phyloP scores from a whole-genome alignment of 352 stramenopile species.

The Phytophthora megakarya region DNA sequence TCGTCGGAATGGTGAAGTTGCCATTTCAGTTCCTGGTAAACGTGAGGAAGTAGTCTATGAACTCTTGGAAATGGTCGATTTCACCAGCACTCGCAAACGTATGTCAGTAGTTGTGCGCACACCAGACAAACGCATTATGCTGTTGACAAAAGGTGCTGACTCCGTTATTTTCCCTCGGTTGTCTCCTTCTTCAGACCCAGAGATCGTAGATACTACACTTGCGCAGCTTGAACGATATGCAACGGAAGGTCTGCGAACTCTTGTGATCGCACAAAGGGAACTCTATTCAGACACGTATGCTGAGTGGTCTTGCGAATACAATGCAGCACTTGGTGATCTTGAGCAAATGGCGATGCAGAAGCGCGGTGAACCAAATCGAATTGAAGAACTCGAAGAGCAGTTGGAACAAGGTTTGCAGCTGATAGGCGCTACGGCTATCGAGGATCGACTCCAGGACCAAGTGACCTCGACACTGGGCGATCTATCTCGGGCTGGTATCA shows the following conservation, averaged over 20 bases:
- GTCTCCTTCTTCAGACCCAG: constrained; percentile 12
- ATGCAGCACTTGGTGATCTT: constrained; percentile 71
- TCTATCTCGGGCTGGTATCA: constrained; percentile 73
- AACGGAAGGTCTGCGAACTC: constrained; percentile 84
- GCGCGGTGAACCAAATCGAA: constrained; percentile 61
- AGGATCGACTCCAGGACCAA: constrained; percentile 81
- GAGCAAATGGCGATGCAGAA: constrained; percentile 68
- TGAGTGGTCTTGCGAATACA: constrained; percentile 80
- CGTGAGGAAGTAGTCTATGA: constrained; percentile 67
- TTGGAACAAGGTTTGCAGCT: constrained; percentile 76
- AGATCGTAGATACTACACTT: constrained; percentile 65
- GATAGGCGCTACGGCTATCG: constrained; percentile 80
- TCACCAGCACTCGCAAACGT: constrained; percentile 97
- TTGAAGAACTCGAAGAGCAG: constrained; percentile 85
- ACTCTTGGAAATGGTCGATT: constrained; percentile 97
- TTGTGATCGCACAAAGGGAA: constrained; percentile 88
- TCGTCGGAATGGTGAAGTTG: constrained; percentile 65
- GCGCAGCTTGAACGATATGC: constrained; percentile 86
- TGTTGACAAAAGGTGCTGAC: constrained; percentile 88
- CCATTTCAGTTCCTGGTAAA: constrained; percentile 48
- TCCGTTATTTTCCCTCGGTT: constrained; percentile 80
- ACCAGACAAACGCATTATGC: constrained; percentile 60
- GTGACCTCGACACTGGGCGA: constrained; percentile 80
- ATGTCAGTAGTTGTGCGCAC: constrained; percentile 97
- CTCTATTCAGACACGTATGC: constrained; percentile 66